Evolutionary conservation across 768 basidiomycete genomes (phyloP).

Genomic region (Tylopilus balloui): DNA sequence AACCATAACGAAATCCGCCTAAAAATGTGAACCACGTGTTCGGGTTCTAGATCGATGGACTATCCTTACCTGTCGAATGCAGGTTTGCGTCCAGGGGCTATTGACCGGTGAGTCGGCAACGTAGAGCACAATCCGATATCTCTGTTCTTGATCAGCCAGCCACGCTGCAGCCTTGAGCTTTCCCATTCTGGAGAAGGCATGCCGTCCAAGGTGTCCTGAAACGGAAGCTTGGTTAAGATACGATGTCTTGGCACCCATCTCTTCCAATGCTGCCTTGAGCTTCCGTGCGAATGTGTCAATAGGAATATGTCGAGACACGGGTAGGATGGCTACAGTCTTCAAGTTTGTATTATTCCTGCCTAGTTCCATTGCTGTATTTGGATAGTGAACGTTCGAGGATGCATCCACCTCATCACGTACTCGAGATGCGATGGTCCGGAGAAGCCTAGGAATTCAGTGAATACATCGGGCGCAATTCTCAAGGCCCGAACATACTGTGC

Average conservation of each 20-base stretch:
- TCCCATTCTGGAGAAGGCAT: slow-evolving; percentile 95
- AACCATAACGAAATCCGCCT: slow-evolving; percentile 93
- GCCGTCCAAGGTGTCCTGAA: slow-evolving; percentile 85
- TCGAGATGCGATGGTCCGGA: slow-evolving; percentile 88
- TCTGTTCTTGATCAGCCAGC: slow-evolving; percentile 94
- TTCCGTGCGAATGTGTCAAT: slow-evolving; percentile 87
- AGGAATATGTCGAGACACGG: slow-evolving; percentile 82
- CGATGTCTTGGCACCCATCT: slow-evolving; percentile 88
- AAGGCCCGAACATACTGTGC: slow-evolving; percentile 53
- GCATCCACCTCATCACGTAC: slow-evolving; percentile 80
- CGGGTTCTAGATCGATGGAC: not conserved
- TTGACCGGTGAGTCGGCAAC: slow-evolving; percentile 94
- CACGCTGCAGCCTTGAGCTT: slow-evolving; percentile 90
- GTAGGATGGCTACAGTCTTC: slow-evolving; percentile 92
- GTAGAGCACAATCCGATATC: slow-evolving; percentile 89
- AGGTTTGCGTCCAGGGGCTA: slow-evolving; percentile 97
- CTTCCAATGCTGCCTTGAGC: slow-evolving; percentile 81
- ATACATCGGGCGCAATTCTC: not conserved
- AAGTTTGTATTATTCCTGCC: slow-evolving; percentile 81
- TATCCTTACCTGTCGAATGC: slow-evolving; percentile 77
- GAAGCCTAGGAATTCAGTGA: slow-evolving; percentile 42
- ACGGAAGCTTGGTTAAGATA: slow-evolving; percentile 94
- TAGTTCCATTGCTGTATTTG: slow-evolving; percentile 53
- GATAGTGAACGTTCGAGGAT: slow-evolving; percentile 46
- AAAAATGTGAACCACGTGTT: slow-evolving; percentile 8